Evolutionary conservation across 257 asterid genomes (phyloP).

Genomic region (Knoxia roxburghii): DNA sequence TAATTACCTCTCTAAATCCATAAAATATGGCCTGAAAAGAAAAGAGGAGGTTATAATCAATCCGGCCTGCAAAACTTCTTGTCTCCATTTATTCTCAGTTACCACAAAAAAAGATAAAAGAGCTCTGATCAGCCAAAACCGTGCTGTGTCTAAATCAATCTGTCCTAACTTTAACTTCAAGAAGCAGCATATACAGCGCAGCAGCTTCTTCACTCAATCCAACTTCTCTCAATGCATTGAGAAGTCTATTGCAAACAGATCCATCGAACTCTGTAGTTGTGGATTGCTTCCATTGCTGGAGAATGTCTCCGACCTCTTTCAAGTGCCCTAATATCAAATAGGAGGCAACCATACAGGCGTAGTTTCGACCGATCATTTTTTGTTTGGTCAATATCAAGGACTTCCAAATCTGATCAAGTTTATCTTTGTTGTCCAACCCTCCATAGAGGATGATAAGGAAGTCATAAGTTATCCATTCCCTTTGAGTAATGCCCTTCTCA

Average conservation of each 20-base stretch:
- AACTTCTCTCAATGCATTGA: conserved; percentile 43
- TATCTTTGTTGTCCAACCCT: conserved; percentile 64
- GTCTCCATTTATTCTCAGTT: not conserved
- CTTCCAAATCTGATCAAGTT: conserved; percentile 75
- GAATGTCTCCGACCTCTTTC: conserved; percentile 60
- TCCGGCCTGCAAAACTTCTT: too few relatives aligned
- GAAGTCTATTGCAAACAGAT: conserved; percentile 46
- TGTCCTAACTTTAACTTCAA: conserved; percentile 41
- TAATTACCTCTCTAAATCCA: too few relatives aligned
- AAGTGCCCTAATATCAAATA: conserved; percentile 71
- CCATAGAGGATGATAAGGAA: conserved; percentile 69
- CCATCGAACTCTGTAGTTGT: conserved; percentile 47
- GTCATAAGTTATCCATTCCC: conserved; percentile 82
- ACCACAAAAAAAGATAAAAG: not conserved
- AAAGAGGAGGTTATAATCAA: too few relatives aligned
- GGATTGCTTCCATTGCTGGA: conserved; percentile 83
- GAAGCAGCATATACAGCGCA: conserved; percentile 34
- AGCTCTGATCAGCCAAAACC: not conserved
- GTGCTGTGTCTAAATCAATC: conserved; percentile 19
- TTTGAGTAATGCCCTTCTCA: conserved; percentile 61
- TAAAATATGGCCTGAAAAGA: too few relatives aligned
- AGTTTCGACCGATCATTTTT: conserved; percentile 69
- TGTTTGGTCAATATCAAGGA: conserved; percentile 66
- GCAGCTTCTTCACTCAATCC: conserved; percentile 50
- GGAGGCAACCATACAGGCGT: conserved; percentile 53